These are phyloP conservation scores for Neofusicoccum parvum DNA, from an alignment of 2,329 filamentous ascomycete genomes.

Conservation along the genomic window DNA sequence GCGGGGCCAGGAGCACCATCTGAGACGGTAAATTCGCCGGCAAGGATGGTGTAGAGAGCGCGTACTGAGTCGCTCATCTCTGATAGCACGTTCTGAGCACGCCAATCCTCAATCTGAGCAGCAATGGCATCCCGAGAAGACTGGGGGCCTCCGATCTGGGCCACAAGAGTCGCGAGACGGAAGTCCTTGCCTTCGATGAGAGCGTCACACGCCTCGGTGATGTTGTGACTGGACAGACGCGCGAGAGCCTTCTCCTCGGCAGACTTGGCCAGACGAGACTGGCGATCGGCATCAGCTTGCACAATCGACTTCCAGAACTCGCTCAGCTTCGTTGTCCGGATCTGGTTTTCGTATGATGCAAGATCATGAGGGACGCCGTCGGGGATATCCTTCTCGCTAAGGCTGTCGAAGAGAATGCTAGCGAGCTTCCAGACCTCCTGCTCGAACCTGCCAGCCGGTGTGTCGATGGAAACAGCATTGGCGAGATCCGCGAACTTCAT, in stretches of 20 bases:
- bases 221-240: slow-evolving; percentile 74
- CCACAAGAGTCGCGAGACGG: slow-evolving; percentile 79
- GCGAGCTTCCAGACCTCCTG: slow-evolving; percentile 82
- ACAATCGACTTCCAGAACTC: slow-evolving; percentile 61
- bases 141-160: slow-evolving; percentile 73
- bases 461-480: slow-evolving; percentile 47
- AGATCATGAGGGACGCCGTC: slow-evolving; percentile 40
- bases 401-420: slow-evolving; percentile 70
- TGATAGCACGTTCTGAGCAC: slow-evolving; percentile 76
- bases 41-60: slow-evolving; percentile 84
- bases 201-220: slow-evolving; percentile 80
- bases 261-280: slow-evolving; percentile 61
- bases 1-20: slow-evolving; percentile 73
- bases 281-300: slow-evolving; percentile 39
- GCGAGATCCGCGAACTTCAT: slow-evolving; percentile 55
- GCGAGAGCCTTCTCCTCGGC: slow-evolving; percentile 83
- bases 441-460: slow-evolving; percentile 58
- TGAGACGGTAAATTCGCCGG: slow-evolving; percentile 83
- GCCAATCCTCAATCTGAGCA: slow-evolving; percentile 82
- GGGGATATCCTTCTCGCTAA: slow-evolving; percentile 54
- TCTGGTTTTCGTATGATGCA: slow-evolving; percentile 43
- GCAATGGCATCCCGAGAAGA: slow-evolving; percentile 72
- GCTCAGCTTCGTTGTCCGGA: slow-evolving; percentile 64
- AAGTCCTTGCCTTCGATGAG: slow-evolving; percentile 77
- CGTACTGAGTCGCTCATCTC: slow-evolving; percentile 85